Base-by-base conservation (phyloP, 129 eudicot genomes). In the Arctium minus region DNA sequence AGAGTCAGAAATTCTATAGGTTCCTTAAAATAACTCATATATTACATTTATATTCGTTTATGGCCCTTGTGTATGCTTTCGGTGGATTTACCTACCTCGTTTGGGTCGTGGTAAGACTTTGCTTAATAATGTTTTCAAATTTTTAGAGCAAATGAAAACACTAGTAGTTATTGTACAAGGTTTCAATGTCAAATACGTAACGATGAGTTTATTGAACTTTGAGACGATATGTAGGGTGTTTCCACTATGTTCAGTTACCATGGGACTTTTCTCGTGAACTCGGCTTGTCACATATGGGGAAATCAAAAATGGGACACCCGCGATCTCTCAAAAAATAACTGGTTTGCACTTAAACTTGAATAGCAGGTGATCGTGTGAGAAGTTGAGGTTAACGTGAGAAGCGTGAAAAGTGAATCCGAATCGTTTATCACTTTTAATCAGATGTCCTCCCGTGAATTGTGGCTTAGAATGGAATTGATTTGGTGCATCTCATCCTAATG, bases 281-380 rank as follows among this genome's bases (percentile, higher is more conserved):
- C 93, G 35, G 90, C 86, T 80, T 85, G 93, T 76, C 93, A 89
- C 76, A 79, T 82, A 30, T 89, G 90, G 92, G 92, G 93, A 10
- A 89, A 56, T 8, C 93, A 89, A 53, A 64, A 82, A 1, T 89
- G 93, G 91, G 81, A 87, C 46, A 77, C 81, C 3, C 84, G 90
- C n/a, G 86, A 89, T 69, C 72, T 87, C 1, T 89, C 93, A 4
- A 77, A 50, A 72, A 77, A 77, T 9, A 64, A 60, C 4, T 77
- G 81, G 81, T 77, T n/a, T 5, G n/a, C 12, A 4, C 5, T 13
- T 81, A 64, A 36, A 0, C 30, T 11, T 3, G 1, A 6, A 3
- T 32, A 33, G 32, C 10, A 9, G 1, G 1, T 70, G 27, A 22
- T 22, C 27, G 27, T 22, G 27, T 22, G 27, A 22, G 27, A 22